A percentile compares a stretch with the other conserved stretches of the same genome.
phyloP scores from a whole-genome alignment of 129 eudicot genomes.

The Centaurea solstitialis region DNA sequence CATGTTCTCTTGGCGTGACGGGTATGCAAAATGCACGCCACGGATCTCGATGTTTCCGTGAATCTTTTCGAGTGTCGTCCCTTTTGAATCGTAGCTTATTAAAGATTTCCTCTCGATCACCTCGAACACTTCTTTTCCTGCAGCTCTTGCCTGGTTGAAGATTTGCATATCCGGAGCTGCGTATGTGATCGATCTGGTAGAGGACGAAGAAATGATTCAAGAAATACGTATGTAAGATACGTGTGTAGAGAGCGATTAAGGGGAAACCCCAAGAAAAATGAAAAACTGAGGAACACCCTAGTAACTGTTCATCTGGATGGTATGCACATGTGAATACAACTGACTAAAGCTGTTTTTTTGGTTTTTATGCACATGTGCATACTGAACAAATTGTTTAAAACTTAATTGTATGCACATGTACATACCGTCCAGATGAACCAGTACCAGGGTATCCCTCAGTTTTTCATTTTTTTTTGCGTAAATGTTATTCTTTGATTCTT shows the following conservation, averaged over 20 bases:
- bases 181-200: constrained; percentile 73
- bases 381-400: not conserved
- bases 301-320: not conserved
- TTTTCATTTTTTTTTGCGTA: not conserved
- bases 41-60: constrained; percentile 62
- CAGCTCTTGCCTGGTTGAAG: constrained; percentile 86
- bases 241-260: not conserved
- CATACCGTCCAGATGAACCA: not conserved
- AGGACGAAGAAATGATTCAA: not conserved
- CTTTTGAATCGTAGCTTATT: constrained; percentile 53
- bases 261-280: too few species aligned
- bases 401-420: not conserved
- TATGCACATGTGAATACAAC: too few species aligned
- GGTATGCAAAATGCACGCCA: constrained; percentile 68
- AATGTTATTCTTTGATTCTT: constrained; percentile 33
- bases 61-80: constrained; percentile 45
- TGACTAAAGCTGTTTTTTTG: not conserved
- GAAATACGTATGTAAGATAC: not conserved
- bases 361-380: not conserved
- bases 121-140: constrained; percentile 84
- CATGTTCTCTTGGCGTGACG: constrained; percentile 58
- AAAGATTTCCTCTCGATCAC: constrained; percentile 61
- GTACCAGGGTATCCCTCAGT: not conserved
- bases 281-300: not conserved
- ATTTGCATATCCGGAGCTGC: constrained; percentile 93